Percentiles rank a stretch among this genome's conserved stretches.
phyloP scores from a whole-genome alignment of 305 asterid species.

The Caryopteris hybrid region DNA sequence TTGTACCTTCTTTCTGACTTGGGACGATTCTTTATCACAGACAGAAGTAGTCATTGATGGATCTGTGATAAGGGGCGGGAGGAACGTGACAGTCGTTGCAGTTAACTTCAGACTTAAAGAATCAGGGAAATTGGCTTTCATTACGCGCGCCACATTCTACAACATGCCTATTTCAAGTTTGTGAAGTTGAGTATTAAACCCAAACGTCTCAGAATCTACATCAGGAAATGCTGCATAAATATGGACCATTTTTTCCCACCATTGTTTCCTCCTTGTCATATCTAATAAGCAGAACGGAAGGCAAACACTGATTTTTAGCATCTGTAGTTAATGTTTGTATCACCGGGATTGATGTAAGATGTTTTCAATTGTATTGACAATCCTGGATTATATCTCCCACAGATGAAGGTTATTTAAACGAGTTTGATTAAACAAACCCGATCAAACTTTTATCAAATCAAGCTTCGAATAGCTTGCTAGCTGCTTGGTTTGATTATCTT shows the following conservation, averaged over 20 bases:
- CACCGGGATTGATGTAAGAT: background rate
- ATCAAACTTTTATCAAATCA: no score
- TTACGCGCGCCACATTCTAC: slow-evolving; percentile 66
- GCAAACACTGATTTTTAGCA: background rate
- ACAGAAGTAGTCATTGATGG: slow-evolving; percentile 52
- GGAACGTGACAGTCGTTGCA: slow-evolving; percentile 59
- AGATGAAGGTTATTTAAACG: no score
- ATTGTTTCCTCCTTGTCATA: background rate
- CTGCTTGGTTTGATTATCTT: no score
- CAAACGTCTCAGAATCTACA: background rate
- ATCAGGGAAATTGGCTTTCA: slow-evolving; percentile 44
- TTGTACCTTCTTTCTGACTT: background rate
- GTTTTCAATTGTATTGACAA: no score
- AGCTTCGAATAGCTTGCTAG: no score
- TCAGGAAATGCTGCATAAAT: background rate
- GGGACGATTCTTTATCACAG: slow-evolving; percentile 33
- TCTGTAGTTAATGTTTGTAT: background rate
- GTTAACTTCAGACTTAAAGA: slow-evolving; percentile 53
- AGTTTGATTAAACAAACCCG: no score
- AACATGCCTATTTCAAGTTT: slow-evolving; percentile 61
- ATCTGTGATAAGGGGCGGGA: slow-evolving; percentile 66
- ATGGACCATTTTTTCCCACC: background rate
- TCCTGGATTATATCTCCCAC: no score
- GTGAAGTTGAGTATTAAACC: slow-evolving; percentile 22
- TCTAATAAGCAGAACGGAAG: background rate